Evolutionary conservation across 1,284 basidiomycete species (phyloP), one percentile per base, ranked within the genome.

Genomic region (Boletus nobilissimus): DNA sequence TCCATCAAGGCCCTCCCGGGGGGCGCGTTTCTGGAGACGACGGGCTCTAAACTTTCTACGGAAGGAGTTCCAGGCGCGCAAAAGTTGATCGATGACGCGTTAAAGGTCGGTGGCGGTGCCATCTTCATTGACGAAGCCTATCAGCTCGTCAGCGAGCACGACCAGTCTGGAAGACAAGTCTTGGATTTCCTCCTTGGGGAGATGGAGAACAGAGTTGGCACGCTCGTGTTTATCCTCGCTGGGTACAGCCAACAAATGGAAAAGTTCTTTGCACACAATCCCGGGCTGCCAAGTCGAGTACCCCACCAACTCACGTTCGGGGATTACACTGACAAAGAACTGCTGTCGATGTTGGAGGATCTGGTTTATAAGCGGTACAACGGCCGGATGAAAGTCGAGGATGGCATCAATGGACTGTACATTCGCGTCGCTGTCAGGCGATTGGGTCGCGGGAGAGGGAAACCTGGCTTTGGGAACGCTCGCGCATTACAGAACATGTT

Each of bases 221-320:
- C 87, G 26, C 80, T 93, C n/a, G 91, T 93, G 8, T 94, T 94
- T 84, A 91, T 94, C 79, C 86, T 94, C 14, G 93, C 93, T 0
- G 93, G 93, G 2, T 94, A 94, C 82, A 89, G 87, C 83, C 92
- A 90, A 75, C 87, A 94, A 83, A 94, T 94, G 93, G 93, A 94
- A 79, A 91, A 88, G 75, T 94, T 94, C 85, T 94, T 94, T 78
- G 92, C 93, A 76, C 92, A 94, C 80, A 94, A 94, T 77, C 92
- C 93, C 10, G 93, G 93, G 8, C 77, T 94, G 13, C 83, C 85
- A 2, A 94, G 93, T 83, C 91, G 93, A 10, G 91, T 94, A 6
- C 93, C 93, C 0, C 88, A 91, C 79, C 85, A 85, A 32, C 86
- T 94, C 66, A 86, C 89, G n/a, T 94, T 94, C 79, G 85, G 86